phyloP scores from a whole-genome alignment of 768 basidiomycete genomes.

The Asterophora lycoperdoides region DNA sequence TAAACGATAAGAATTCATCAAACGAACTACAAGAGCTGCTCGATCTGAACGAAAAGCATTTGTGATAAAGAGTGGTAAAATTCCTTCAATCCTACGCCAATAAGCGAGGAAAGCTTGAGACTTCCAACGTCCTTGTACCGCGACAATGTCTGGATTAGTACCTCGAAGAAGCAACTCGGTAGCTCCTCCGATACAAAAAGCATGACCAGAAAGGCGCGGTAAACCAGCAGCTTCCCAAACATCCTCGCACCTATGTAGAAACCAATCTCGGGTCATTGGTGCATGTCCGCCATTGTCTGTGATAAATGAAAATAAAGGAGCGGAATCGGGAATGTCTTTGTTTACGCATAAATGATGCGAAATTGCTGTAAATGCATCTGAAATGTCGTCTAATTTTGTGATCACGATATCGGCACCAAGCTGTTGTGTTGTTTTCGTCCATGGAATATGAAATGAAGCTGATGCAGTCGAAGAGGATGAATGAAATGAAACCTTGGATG shows the following conservation, averaged over 20 bases:
- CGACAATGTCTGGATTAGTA: background rate
- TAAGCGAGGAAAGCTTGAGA: conserved; percentile 9
- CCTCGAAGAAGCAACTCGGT: conserved; percentile 5
- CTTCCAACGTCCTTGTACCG: conserved; percentile 1
- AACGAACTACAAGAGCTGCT: no score
- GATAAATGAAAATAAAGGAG: background rate
- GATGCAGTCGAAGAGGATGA: background rate
- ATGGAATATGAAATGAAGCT: conserved; percentile 28
- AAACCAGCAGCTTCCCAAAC: conserved; percentile 4
- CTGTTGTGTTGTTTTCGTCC: conserved; percentile 28
- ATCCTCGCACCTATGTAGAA: background rate
- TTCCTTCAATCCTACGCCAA: conserved; percentile 3
- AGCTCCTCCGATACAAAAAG: conserved; percentile 2
- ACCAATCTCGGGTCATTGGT: conserved; percentile 9
- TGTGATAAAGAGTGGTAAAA: no score
- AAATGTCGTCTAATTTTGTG: conserved; percentile 3
- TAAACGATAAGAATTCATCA: no score
- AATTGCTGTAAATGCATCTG: background rate
- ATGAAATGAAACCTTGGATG: background rate
- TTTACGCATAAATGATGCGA: conserved; percentile 2
- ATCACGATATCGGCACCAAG: conserved; percentile 23
- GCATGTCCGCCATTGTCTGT: conserved; percentile 13
- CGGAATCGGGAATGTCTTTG: background rate
- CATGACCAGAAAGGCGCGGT: background rate
- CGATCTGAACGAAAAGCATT: no score